A percentile compares a stretch with the other conserved stretches of the same genome.
Conservation (phyloP, 768 basidiomycete genomes). For the Tubosaeta brunneosetosa region DNA sequence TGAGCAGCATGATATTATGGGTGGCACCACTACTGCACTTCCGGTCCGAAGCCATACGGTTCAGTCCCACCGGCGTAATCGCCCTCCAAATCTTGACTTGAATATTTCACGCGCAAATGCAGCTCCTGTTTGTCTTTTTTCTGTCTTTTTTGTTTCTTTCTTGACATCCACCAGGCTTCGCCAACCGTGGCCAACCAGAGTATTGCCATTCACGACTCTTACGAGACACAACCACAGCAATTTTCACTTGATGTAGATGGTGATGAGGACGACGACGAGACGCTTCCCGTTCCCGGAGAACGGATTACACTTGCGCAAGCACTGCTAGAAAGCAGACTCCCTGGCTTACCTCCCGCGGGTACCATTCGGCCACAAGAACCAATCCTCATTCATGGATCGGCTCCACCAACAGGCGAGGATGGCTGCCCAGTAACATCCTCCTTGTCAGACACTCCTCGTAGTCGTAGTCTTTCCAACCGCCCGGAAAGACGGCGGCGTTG, state of each 20-base stretch:
- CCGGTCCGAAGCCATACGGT: conserved; percentile 28
- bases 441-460: conserved; percentile 39
- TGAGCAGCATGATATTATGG: conserved; percentile 15
- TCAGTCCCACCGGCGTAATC: conserved; percentile 40
- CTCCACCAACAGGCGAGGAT: conserved; percentile 38
- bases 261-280: conserved; percentile 57
- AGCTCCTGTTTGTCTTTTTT: conserved; percentile 36
- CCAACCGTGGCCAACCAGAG: conserved; percentile 28
- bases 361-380: conserved; percentile 62
- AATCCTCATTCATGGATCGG: conserved; percentile 52
- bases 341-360: conserved; percentile 68
- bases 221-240: conserved; percentile 29
- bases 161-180: conserved; percentile 63
- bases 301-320: conserved; percentile 70
- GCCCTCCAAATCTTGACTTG: conserved; percentile 69
- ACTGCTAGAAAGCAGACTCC: conserved; percentile 73
- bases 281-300: conserved; percentile 41
- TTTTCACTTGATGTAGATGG: conserved; percentile 38
- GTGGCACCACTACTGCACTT: conserved; percentile 19
- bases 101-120: conserved; percentile 36
- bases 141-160: conserved; percentile 58
- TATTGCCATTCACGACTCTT: conserved; percentile 16
- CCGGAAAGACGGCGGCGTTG: conserved; percentile 55
- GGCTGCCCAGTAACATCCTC: conserved; percentile 42
- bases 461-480: conserved; percentile 28